These are phyloP conservation scores for Sporothrix pseudoabietina DNA, from an alignment of 2,329 filamentous ascomycete species.

Conservation along the genomic window DNA sequence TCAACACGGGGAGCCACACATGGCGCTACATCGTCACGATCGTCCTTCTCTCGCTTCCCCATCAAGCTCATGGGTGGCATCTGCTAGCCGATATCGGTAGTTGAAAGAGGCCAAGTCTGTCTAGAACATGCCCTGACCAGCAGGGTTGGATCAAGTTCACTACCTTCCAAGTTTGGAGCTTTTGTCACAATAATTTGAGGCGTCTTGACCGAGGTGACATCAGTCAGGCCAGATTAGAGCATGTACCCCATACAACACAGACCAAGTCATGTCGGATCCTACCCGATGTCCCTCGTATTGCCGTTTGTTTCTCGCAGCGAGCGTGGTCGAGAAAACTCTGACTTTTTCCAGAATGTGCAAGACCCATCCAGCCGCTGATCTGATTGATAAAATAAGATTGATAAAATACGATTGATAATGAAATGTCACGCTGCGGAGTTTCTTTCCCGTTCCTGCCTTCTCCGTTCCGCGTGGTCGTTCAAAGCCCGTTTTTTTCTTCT, in stretches of 20 bases:
- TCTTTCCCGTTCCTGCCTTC: neutral
- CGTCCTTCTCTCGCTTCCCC: neutral
- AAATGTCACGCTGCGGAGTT: neutral
- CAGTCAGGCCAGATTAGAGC: no score
- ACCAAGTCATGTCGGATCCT: neutral
- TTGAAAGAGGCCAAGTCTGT: neutral
- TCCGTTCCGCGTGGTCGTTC: neutral
- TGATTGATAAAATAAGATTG: constrained; percentile 31
- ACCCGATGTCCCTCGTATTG: neutral
- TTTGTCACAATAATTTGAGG: neutral
- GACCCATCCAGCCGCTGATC: constrained; percentile 5
- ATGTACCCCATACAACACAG: neutral
- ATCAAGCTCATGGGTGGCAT: neutral
- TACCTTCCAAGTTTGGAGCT: neutral
- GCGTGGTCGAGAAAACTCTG: neutral
- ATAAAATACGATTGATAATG: constrained; percentile 25
- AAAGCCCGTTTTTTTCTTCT: neutral
- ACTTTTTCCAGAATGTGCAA: neutral
- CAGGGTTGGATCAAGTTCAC: neutral
- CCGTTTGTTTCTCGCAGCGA: neutral
- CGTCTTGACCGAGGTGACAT: no score
- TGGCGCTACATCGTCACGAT: neutral
- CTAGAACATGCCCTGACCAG: neutral
- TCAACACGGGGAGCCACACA: no score
- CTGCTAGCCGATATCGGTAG: neutral